phyloP scores from a whole-genome alignment of 768 basidiomycete genomes.

The Amanita pallidorosea region DNA sequence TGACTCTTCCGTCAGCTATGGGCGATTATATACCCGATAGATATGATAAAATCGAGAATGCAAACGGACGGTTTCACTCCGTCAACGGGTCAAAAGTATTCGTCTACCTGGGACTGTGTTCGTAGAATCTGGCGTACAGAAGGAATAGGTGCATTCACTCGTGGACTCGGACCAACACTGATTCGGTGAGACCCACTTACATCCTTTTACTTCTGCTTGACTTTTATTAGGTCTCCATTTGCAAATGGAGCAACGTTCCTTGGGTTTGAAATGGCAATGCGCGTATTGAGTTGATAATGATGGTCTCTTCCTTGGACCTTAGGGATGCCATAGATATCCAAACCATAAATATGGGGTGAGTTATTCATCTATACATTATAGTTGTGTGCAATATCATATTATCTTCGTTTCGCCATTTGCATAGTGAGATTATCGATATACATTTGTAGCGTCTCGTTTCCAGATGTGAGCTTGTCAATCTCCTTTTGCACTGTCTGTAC shows the following conservation, averaged over 20 bases:
- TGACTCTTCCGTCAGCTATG: conserved; percentile 44
- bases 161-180: conserved; percentile 86
- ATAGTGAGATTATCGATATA: conserved; percentile 85
- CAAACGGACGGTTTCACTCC: conserved; percentile 86
- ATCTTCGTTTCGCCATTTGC: conserved; percentile 77
- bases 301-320: not conserved
- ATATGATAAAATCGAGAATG: conserved; percentile 93
- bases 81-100: conserved; percentile 72
- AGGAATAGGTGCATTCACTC: conserved; percentile 77
- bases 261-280: conserved; percentile 88
- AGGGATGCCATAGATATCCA: not conserved
- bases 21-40: conserved; percentile 92
- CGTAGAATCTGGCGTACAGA: conserved; percentile 76
- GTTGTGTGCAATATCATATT: not conserved
- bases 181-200: conserved; percentile 51
- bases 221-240: conserved; percentile 65
- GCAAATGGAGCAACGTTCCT: conserved; percentile 97
- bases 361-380: not conserved
- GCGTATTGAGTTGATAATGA: conserved; percentile 36
- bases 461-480: conserved; percentile 69
- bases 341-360: not conserved
- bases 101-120: conserved; percentile 73
- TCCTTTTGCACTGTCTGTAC: conserved; percentile 65
- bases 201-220: conserved; percentile 6
- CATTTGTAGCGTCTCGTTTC: conserved; percentile 77